These are phyloP conservation scores for Annulohypoxylon stygium DNA, from an alignment of 495 filamentous ascomycete genomes.

Conservation along the genomic window DNA sequence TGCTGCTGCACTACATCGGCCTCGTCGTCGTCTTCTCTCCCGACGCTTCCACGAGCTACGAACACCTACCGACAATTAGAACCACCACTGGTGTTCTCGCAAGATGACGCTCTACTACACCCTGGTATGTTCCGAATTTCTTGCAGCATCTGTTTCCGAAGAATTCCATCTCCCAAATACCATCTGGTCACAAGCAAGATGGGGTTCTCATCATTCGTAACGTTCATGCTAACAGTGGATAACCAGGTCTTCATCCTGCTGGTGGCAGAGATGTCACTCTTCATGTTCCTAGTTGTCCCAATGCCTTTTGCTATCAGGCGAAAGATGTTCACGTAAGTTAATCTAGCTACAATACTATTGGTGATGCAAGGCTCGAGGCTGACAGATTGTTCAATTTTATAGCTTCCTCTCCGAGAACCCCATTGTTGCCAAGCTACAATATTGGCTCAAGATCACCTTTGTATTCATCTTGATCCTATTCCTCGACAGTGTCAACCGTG, in stretches of 20 bases:
- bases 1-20: conserved; percentile 12
- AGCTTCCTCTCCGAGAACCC: conserved; percentile 87
- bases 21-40: conserved; percentile 33
- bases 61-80: background rate
- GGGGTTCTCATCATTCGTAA: conserved; percentile 5
- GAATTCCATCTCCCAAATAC: conserved; percentile 13
- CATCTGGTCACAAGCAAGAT: conserved; percentile 14
- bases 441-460: conserved; percentile 85
- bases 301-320: conserved; percentile 88
- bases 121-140: conserved; percentile 75
- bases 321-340: conserved; percentile 85
- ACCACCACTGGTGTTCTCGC: conserved; percentile 42
- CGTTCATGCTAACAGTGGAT: conserved; percentile 48
- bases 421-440: conserved; percentile 65
- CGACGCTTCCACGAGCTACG: conserved; percentile 39
- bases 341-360: background rate
- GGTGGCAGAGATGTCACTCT: conserved; percentile 92
- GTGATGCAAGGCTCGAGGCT: background rate
- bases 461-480: conserved; percentile 98
- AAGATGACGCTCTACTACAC: conserved; percentile 99
- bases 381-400: conserved; percentile 9
- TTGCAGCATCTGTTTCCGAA: background rate
- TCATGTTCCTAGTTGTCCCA: conserved; percentile 91
- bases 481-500: conserved; percentile 98
- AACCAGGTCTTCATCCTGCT: conserved; percentile 90